Evolutionary conservation across 1,139 yeast genomes (phyloP), one percentile per base, ranked within the genome.

Genomic region (Sugiyamaella novakii): DNA sequence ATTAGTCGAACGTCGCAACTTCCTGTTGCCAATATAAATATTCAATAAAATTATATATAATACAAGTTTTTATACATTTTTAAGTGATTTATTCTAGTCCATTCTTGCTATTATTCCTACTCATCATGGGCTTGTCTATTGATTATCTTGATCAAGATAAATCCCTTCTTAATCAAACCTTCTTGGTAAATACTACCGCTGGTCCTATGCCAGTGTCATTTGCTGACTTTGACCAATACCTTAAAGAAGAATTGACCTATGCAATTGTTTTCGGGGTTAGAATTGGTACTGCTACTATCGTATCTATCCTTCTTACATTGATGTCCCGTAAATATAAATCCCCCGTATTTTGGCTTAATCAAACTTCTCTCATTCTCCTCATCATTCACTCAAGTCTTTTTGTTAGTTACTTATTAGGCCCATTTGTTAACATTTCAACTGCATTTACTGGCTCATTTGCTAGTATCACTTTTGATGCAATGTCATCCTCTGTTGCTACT

Each of bases 331-430:
- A 54, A 24, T 46, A 54, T 42, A 75, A 68, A 35, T 79, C 89
- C 0, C 86, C 89, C 3, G 78, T 88, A 28, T 89, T 87, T 63
- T 66, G 82, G 18, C 68, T 87, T 47, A 88, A 89, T 66, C 82
- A 81, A 60, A 48, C 72, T 2, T 78, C 86, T 15, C 72, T 89
- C 47, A 47, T 78, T 2, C 63, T 80, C 3, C 68, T 83, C 37
- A 66, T 83, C 4, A 52, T 87, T 10, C 84, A 83, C 51, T 78
- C 87, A 1, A 73, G 75, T 5, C 69, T 86, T n/a, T 82, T 74
- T 65, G 61, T 83, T 25, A 73, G 68, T 14, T 81, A 80, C 55
- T 64, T 82, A 24, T 61, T 75, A 30, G 79, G 84, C 3, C 75
- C 81, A 0, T 78, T 77, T 57, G 69, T 77, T 17, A 68, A 81